These are phyloP conservation scores for Flaveria brownii DNA, from an alignment of 129 eudicot species.

Conservation along the genomic window DNA sequence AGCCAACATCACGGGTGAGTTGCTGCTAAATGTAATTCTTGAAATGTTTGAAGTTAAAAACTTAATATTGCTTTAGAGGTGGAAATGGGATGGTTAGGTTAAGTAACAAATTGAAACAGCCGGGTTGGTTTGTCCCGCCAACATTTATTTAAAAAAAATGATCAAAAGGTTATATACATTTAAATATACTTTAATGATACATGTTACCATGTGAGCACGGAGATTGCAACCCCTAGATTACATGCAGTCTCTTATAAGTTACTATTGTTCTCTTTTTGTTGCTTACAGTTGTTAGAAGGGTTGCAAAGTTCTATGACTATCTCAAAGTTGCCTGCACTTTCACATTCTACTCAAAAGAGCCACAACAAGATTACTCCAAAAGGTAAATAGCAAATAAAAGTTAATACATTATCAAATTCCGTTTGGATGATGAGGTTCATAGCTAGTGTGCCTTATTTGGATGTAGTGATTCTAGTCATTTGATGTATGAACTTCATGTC, in stretches of 20 bases:
- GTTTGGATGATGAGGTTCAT: not conserved
- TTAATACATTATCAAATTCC: not conserved
- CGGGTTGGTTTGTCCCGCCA: not conserved
- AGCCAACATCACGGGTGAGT: constrained; percentile 91
- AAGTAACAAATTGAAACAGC: not conserved
- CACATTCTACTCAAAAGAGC: constrained; percentile 57
- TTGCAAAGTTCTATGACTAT: constrained; percentile 75
- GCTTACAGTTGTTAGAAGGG: constrained; percentile 76
- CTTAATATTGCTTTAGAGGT: not conserved
- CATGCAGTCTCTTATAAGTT: not conserved
- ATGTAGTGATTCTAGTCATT: not conserved
- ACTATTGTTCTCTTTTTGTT: not conserved
- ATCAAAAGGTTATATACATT: not conserved
- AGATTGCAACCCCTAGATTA: not conserved
- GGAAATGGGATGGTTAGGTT: not conserved
- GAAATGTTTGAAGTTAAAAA: not conserved
- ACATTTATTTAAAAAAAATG: not conserved
- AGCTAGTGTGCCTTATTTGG: not conserved
- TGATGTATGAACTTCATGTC: not conserved
- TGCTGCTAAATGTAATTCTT: not conserved
- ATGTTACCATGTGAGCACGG: not conserved
- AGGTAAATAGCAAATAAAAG: constrained; percentile 35
- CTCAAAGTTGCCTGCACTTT: constrained; percentile 61
- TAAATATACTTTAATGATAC: not conserved
- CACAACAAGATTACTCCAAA: constrained; percentile 46